Percentiles rank a stretch among this genome's conserved stretches.
Conservation (phyloP, 2,329 filamentous ascomycete genomes). For the Diaporthe ilicicola region DNA sequence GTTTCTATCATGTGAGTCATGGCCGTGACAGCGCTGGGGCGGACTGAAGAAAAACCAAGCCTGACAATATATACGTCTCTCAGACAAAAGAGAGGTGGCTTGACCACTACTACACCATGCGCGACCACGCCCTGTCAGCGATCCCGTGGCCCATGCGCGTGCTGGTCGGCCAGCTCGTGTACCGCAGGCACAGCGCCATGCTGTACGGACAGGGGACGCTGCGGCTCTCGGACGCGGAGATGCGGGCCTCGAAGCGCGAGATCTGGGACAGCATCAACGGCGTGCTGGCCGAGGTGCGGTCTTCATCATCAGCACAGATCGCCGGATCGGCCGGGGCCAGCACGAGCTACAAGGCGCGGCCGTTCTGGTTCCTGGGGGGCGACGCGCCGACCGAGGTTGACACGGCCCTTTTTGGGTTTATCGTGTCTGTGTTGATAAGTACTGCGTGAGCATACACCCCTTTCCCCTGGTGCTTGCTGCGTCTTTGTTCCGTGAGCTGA, state of each 20-base stretch:
- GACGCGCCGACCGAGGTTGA: conserved; percentile 65
- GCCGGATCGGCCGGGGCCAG: background rate
- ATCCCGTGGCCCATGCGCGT: conserved; percentile 62
- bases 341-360: conserved; percentile 34
- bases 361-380: conserved; percentile 67
- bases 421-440: conserved; percentile 60
- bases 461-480: background rate
- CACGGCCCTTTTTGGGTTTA: conserved; percentile 64
- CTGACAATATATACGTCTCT: background rate
- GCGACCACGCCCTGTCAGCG: conserved; percentile 55
- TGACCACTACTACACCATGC: conserved; percentile 67
- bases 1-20: conserved; percentile 59
- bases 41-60: no score
- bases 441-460: conserved; percentile 57
- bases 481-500: conserved; percentile 31
- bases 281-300: conserved; percentile 44
- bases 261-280: conserved; percentile 62
- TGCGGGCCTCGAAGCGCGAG: conserved; percentile 53
- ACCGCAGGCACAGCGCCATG: conserved; percentile 51
- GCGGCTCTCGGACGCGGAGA: conserved; percentile 59
- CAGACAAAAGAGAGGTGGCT: conserved; percentile 64
- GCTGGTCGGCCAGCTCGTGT: conserved; percentile 58
- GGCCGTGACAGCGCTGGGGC: no score
- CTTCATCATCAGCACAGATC: conserved; percentile 23
- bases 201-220: conserved; percentile 65